These are phyloP conservation scores for Xenosphaeropsis pyriputrescens DNA, from an alignment of 2,329 filamentous ascomycete genomes.

Conservation along the genomic window DNA sequence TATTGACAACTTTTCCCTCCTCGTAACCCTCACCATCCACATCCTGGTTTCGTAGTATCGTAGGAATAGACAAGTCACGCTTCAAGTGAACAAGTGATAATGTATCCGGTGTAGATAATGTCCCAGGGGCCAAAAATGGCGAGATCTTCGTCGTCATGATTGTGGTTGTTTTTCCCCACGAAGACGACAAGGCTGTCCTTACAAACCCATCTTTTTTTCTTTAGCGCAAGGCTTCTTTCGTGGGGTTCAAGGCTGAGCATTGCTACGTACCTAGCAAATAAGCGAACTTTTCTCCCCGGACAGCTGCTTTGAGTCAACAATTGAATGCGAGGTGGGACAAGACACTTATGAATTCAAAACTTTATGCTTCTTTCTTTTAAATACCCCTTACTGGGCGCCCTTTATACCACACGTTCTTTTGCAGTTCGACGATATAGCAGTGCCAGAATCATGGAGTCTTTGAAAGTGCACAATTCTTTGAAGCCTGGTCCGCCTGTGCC, in stretches of 20 bases:
- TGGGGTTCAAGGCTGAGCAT: background rate
- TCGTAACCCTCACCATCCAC: constrained; percentile 56
- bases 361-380: constrained; percentile 1
- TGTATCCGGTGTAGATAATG: constrained; percentile 42
- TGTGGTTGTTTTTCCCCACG: background rate
- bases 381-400: background rate
- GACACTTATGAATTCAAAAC: background rate
- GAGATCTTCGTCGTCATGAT: constrained; percentile 29
- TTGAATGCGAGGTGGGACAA: too few species aligned
- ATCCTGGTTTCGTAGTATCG: constrained; percentile 48
- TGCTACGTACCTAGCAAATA: background rate
- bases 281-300: background rate
- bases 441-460: constrained; percentile 1
- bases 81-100: constrained; percentile 81
- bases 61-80: constrained; percentile 69
- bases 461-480: constrained; percentile 18
- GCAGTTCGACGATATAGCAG: background rate
- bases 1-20: constrained; percentile 73
- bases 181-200: background rate
- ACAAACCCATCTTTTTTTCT: constrained; percentile 1
- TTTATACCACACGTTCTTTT: background rate
- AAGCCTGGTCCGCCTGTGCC: constrained; percentile 15
- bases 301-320: background rate
- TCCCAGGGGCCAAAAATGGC: constrained; percentile 64
- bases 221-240: background rate